Percentiles rank a stretch among this genome's conserved stretches.
phyloP scores from a whole-genome alignment of 176 grass and related monocot genomes.

The Aegilops bicornis region DNA sequence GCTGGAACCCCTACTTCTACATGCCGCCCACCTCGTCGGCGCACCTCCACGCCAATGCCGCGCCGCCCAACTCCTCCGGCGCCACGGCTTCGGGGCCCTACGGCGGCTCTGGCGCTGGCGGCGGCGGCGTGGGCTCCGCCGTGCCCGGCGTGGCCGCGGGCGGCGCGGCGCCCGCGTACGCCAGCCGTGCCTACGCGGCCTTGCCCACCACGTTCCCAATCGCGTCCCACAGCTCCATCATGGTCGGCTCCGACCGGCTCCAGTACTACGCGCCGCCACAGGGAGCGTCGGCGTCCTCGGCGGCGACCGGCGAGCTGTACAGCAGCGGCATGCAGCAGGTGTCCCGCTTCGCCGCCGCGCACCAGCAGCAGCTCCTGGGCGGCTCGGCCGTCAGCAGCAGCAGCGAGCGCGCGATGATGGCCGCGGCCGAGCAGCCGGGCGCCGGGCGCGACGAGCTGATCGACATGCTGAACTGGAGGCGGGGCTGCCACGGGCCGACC shows the following conservation, averaged over 20 bases:
- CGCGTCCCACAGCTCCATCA: slow-evolving; percentile 40
- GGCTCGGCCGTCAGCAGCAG: slow-evolving; percentile 31
- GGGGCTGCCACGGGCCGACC: slow-evolving; percentile 57
- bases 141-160: not conserved
- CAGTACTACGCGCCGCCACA: slow-evolving; percentile 38
- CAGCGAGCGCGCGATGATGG: slow-evolving; percentile 43
- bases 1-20: slow-evolving; percentile 84
- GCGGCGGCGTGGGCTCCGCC: not conserved
- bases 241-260: slow-evolving; percentile 4
- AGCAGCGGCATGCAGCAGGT: not conserved
- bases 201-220: slow-evolving; percentile 40
- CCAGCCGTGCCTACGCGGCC: slow-evolving; percentile 6
- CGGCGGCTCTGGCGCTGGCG: not conserved
- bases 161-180: slow-evolving; percentile 5
- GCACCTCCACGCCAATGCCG: not conserved
- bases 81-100: not conserved
- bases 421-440: slow-evolving; percentile 35
- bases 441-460: slow-evolving; percentile 66
- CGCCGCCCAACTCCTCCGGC: not conserved
- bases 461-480: slow-evolving; percentile 87
- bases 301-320: not conserved
- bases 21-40: not conserved
- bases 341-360: slow-evolving; percentile 51
- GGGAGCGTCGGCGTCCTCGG: not conserved
- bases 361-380: slow-evolving; percentile 42